A percentile compares a stretch with the other conserved stretches of the same genome.
Evolutionary conservation across 2,329 filamentous ascomycete genomes (phyloP).

Genomic region (Clonostachys byssicola): DNA sequence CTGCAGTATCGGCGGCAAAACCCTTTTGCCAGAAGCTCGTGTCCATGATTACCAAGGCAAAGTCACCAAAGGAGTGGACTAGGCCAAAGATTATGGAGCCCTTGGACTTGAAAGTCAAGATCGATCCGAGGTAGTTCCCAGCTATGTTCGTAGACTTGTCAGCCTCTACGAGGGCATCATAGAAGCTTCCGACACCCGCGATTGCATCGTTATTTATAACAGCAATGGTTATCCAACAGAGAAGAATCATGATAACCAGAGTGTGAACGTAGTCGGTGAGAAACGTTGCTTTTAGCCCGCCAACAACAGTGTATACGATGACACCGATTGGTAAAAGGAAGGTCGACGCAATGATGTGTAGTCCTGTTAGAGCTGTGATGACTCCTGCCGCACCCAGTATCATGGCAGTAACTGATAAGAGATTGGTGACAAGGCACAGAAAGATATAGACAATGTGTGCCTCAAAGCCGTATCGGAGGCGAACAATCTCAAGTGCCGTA

Average conservation of each 20-base stretch:
- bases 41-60: not conserved
- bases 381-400: slow-evolving; percentile 73
- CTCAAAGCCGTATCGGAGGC: slow-evolving; percentile 67
- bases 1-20: slow-evolving; percentile 80
- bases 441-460: slow-evolving; percentile 77
- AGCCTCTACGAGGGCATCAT: slow-evolving; percentile 81
- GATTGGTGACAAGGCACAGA: slow-evolving; percentile 80
- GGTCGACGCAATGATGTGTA: slow-evolving; percentile 70
- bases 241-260: slow-evolving; percentile 78
- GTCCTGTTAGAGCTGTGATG: slow-evolving; percentile 35
- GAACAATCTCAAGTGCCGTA: slow-evolving; percentile 77
- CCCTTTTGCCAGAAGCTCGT: slow-evolving; percentile 86
- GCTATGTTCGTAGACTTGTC: not conserved
- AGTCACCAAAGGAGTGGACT: not conserved
- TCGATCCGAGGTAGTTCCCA: no score
- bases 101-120: no score
- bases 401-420: slow-evolving; percentile 85
- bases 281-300: slow-evolving; percentile 83
- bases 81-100: no score
- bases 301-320: slow-evolving; percentile 71
- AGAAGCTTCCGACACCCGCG: slow-evolving; percentile 80
- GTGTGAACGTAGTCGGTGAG: slow-evolving; percentile 85
- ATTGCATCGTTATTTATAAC: slow-evolving; percentile 68
- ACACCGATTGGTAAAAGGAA: slow-evolving; percentile 80
- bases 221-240: slow-evolving; percentile 67